These are phyloP conservation scores for Acanthamoeba polyphaga DNA, from an alignment of 208 protist species.

Conservation along the genomic window DNA sequence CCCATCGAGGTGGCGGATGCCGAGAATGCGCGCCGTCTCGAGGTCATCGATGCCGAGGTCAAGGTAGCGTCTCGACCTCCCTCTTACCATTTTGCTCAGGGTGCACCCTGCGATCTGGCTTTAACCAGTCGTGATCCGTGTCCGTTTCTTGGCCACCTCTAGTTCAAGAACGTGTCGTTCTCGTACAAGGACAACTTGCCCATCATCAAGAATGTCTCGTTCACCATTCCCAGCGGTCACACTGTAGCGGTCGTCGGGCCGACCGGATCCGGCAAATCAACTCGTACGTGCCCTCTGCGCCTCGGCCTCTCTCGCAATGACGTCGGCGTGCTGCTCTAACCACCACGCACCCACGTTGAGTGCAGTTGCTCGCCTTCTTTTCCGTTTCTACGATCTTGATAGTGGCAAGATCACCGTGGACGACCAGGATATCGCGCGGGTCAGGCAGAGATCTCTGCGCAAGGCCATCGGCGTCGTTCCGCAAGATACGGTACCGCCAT, in stretches of 20 bases:
- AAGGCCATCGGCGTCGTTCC: conserved; percentile 80
- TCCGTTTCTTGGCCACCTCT: conserved; percentile 39
- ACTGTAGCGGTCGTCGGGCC: conserved; percentile 63
- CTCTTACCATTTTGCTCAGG: neutral
- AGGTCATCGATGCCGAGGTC: conserved; percentile 15
- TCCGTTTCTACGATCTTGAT: conserved; percentile 83
- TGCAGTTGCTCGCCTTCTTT: conserved; percentile 77
- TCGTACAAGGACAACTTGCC: conserved; percentile 80
- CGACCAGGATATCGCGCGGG: conserved; percentile 76
- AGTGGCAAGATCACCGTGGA: conserved; percentile 80
- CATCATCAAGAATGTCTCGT: conserved; percentile 61
- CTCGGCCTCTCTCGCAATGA: neutral
- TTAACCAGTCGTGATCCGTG: neutral
- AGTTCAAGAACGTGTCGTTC: conserved; percentile 89
- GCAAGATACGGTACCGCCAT: conserved; percentile 76
- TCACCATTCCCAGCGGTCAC: conserved; percentile 57
- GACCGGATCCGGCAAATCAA: conserved; percentile 60
- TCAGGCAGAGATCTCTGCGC: conserved; percentile 68
- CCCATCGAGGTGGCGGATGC: conserved; percentile 36
- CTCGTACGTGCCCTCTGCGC: neutral
- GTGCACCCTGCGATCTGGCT: neutral
- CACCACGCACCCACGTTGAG: neutral
- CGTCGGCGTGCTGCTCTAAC: neutral
- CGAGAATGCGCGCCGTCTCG: neutral
- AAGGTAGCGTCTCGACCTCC: neutral